Evolutionary conservation across 2,329 filamentous ascomycete species (phyloP), one percentile per base, ranked within the genome.

Genomic region (Cercospora canescens): DNA sequence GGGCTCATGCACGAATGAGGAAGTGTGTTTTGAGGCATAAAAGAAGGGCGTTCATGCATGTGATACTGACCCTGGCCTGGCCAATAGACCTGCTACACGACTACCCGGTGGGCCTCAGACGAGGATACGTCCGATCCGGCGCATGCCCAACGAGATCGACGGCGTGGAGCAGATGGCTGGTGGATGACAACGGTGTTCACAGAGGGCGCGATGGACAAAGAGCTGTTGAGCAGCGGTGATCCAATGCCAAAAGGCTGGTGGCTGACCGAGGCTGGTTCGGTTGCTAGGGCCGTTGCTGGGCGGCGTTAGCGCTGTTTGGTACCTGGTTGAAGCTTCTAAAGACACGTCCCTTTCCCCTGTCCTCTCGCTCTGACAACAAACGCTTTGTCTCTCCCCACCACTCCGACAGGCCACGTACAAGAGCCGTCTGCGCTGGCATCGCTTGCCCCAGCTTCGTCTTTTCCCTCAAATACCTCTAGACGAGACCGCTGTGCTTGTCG

Each of bases 401-500:
- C 52, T 35, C 28, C 52, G 52, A 32, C 52, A 32, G 52, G 52
- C 52, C 28, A 56, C 52, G 52, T 56, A 56, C 52, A 56, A 56
- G 52, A 56, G 52, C 52, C 32, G 52, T 56, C 52, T 56, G 52
- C 52, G 52, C 52, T 56, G 52, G 52, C 52, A 32, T 32, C 18
- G 52, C 52, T 18, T 34, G 28, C n/a, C 52, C 52, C 52, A 56
- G 28, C 52, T 56, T 35, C 52, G 30, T 16, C 52, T 24, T 14
- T 30, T 26, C 30, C 52, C 32, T 35, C 52, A 32, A 32, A 56
- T 56, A 32, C 37, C 28, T 18, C 58, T 41, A 50, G 32, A 64
- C 58, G 32, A 63, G 54, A 61, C 48, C 58, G 67, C 67, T 71
- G 67, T 60, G 65, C 69, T 72, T 69, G 69, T 70, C 67, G 62